Base-by-base conservation (phyloP, 371 early-diverging fungal species). In the Capillidium heterosporum region DNA sequence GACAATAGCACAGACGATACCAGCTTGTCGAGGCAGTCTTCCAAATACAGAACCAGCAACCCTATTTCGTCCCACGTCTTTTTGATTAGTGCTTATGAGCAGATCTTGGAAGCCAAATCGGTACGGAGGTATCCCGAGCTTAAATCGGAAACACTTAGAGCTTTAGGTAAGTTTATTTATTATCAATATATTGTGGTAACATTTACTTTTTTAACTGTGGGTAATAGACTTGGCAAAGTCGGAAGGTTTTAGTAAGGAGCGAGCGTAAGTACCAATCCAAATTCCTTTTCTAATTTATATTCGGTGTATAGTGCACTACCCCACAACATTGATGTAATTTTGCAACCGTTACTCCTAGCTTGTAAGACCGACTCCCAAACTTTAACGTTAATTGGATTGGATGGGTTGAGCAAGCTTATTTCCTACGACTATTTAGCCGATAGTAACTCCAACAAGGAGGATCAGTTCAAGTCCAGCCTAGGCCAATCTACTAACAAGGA, bases 31-130 rank as follows among this genome's bases (percentile, higher is more conserved):
- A 35, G 35, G 13, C 35, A 35, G 13, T 7, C 7, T 35, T 35
- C 35, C 13, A 35, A 49, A 31, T 49, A 49, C 28, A 49, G 31
- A 28, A 49, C 50, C 4, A 31, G 28, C 50, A 52, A 21, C 21
- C 55, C 55, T 26, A 27, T 55, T 41, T 40, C 42, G 40, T 42
- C 55, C 1, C 42, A 55, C 19, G 55, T 55, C 4, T 55, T 55
- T 55, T 27, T 55, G 10, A 42, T 55, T 11, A 42, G 7, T 43
- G 41, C 27, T 31, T 55, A 42, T 23, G 43, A 55, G 17, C 43
- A 55, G 28, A 42, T 55, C 26, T 15, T 55, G 23, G 43, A 55
- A 42, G 23, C 40, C 5, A 55, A 55, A 28, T 23, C 42, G 5
- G 35, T 29, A 17, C 17, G 43, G 8, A 40, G 43, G 41, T 42